Percentiles rank a stretch among this genome's conserved stretches.
These are phyloP conservation scores for Mesembryanthemum crystallinum DNA, from an alignment of 148 eudicot genomes.

Conservation along the genomic window DNA sequence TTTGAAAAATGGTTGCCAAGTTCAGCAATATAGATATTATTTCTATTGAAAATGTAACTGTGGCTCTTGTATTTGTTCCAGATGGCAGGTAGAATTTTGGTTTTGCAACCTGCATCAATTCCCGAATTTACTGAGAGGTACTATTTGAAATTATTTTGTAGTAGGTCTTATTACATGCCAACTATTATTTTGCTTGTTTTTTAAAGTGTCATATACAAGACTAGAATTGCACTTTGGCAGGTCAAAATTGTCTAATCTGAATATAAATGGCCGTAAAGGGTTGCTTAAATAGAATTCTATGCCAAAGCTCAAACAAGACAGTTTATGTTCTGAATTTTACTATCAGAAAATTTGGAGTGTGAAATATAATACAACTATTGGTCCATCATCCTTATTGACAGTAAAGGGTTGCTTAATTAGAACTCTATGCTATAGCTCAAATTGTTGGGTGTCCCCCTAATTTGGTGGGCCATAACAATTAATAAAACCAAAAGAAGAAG, in stretches of 20 bases:
- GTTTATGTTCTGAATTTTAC: background rate
- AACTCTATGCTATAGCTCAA: no score
- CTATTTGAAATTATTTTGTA: background rate
- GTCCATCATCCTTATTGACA: no score
- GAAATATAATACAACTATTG: background rate
- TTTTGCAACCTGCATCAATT: constrained; percentile 70
- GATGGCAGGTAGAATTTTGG: constrained; percentile 90
- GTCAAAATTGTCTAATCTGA: background rate
- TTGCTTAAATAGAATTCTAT: background rate
- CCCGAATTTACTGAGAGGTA: constrained; percentile 80
- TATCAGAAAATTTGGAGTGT: background rate
- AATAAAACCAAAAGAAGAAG: no score
- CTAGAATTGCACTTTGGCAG: background rate
- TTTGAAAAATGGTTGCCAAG: constrained; percentile 4
- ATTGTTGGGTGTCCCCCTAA: no score
- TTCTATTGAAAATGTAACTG: background rate
- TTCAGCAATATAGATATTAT: background rate
- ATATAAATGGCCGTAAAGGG: background rate
- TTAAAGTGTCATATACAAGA: background rate
- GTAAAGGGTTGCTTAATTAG: no score
- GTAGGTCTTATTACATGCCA: background rate
- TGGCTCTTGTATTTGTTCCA: constrained; percentile 26
- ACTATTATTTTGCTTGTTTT: background rate
- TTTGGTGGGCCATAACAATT: no score
- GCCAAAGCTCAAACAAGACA: background rate